Evolutionary conservation across 208 protist genomes (phyloP).

Genomic region (Trypanosoma theileri): DNA sequence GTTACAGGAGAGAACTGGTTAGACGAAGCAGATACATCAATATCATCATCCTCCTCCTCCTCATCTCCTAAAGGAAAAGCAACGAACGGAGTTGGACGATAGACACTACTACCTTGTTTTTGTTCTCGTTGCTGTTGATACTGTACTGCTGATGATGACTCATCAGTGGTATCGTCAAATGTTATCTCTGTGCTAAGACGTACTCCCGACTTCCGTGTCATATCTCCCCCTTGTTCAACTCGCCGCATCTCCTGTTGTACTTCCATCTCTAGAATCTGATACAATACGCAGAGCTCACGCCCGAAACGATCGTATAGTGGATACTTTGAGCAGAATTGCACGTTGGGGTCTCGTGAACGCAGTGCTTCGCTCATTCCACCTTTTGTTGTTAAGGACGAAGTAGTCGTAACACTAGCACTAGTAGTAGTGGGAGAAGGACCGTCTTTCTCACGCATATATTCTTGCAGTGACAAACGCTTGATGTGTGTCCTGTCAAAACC

Average conservation of each 20-base stretch:
- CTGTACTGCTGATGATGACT: no score
- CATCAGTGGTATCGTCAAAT: conserved; percentile 11
- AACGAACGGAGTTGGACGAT: conserved; percentile 13
- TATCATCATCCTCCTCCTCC: conserved; percentile 8
- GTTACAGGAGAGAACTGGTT: conserved; percentile 20
- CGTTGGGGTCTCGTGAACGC: conserved; percentile 57
- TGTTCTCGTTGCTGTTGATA: conserved; percentile 3
- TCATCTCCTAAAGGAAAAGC: background rate
- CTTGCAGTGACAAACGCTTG: conserved; percentile 52
- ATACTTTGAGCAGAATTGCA: conserved; percentile 72
- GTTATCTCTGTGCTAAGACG: conserved; percentile 61
- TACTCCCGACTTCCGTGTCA: conserved; percentile 56
- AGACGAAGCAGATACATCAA: conserved; percentile 44
- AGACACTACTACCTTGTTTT: background rate
- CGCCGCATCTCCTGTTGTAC: conserved; percentile 64
- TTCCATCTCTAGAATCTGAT: conserved; percentile 78
- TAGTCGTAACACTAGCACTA: no score
- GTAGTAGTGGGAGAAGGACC: background rate
- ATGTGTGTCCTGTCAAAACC: conserved; percentile 79
- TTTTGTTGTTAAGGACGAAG: background rate
- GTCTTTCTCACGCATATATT: conserved; percentile 62
- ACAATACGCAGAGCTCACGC: conserved; percentile 73
- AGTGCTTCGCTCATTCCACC: conserved; percentile 24
- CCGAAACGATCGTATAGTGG: conserved; percentile 73
- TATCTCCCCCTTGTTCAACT: conserved; percentile 34